A percentile compares a stretch with the other conserved stretches of the same genome.
Evolutionary conservation across 306 rosid species (phyloP).

Genomic region (Glycyrrhiza uralensis): DNA sequence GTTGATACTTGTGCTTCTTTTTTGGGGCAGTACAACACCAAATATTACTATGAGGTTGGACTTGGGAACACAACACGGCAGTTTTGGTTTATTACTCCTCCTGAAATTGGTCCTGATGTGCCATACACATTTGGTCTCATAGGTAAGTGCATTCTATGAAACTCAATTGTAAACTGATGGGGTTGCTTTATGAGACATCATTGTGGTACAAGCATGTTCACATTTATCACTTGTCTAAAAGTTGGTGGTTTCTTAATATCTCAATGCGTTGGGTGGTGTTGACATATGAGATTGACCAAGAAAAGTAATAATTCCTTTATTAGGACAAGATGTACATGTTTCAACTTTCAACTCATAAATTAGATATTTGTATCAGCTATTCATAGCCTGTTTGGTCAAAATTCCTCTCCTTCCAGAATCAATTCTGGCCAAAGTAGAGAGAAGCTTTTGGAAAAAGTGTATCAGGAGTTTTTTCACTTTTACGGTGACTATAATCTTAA

Average conservation of each 20-base stretch:
- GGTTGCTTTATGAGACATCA: background rate
- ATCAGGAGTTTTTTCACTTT: too few relatives aligned
- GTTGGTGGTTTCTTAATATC: background rate
- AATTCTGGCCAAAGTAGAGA: too few relatives aligned
- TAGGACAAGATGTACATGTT: too few relatives aligned
- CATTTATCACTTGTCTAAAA: background rate
- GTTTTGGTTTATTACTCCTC: conserved; percentile 84
- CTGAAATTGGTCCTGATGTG: conserved; percentile 71
- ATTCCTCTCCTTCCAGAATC: too few relatives aligned
- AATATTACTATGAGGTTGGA: conserved; percentile 78
- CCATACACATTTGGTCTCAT: conserved; percentile 84
- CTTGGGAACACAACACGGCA: conserved; percentile 50
- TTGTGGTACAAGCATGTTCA: background rate
- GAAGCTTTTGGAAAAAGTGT: too few relatives aligned
- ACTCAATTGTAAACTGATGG: background rate
- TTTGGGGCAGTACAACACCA: conserved; percentile 54
- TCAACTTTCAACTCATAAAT: background rate
- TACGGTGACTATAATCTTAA: too few relatives aligned
- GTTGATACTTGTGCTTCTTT: background rate
- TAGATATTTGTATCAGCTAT: background rate
- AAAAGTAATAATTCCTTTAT: background rate
- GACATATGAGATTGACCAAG: background rate
- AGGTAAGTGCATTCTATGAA: conserved; percentile 36
- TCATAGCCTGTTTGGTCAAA: too few relatives aligned
- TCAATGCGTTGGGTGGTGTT: background rate